phyloP scores from a whole-genome alignment of 2,329 filamentous ascomycete genomes.

The Monilinia polystroma region DNA sequence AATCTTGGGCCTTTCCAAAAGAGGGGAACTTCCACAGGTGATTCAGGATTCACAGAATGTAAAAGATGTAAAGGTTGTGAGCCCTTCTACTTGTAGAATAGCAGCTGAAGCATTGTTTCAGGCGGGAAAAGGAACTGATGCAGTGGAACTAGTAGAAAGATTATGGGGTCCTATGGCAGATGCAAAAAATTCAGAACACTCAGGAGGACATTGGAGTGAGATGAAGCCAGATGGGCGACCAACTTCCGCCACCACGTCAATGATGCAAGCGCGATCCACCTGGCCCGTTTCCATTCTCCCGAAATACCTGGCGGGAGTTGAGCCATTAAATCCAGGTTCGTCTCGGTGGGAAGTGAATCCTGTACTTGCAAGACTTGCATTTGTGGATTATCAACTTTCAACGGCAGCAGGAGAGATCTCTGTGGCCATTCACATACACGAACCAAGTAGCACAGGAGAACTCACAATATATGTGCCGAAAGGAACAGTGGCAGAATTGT shows the following conservation, averaged over 20 bases:
- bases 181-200: constrained; percentile 28
- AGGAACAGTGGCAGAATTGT: constrained; percentile 5
- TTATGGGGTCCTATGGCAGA: constrained; percentile 34
- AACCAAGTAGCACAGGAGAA: constrained; percentile 23
- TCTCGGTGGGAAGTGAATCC: constrained; percentile 27
- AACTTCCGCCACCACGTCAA: constrained; percentile 29
- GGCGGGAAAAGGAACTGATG: constrained; percentile 21
- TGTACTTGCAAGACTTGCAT: constrained; percentile 28
- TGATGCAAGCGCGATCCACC: constrained; percentile 33
- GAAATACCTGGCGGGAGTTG: constrained; percentile 30
- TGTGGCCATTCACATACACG: constrained; percentile 26
- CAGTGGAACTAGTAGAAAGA: constrained; percentile 27
- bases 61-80: constrained; percentile 29
- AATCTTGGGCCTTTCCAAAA: constrained; percentile 23
- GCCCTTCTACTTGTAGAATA: constrained; percentile 32
- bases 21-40: constrained; percentile 24
- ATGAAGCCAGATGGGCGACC: constrained; percentile 30
- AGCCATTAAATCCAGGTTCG: constrained; percentile 30
- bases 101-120: constrained; percentile 30
- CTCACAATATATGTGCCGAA: constrained; percentile 26
- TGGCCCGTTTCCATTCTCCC: constrained; percentile 32
- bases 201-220: constrained; percentile 33
- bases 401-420: constrained; percentile 25
- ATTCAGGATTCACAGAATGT: constrained; percentile 27
- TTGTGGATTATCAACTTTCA: constrained; percentile 26